Base-by-base conservation (phyloP, 129 eudicot genomes). In the Escallonia rubra region DNA sequence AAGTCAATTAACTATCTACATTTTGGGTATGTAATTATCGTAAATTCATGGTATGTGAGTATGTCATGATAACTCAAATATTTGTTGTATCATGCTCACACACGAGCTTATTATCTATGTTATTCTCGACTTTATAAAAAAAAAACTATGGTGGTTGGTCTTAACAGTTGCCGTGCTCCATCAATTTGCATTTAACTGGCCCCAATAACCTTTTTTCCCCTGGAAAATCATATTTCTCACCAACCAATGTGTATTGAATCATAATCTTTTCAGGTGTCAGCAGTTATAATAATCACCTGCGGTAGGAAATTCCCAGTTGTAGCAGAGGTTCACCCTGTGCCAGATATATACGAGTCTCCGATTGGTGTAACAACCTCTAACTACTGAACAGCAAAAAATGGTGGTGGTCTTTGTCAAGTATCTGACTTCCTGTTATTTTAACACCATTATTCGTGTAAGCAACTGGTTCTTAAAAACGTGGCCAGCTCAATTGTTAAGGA, bases 301-400 rank as follows among this genome's bases (percentile, higher is more conserved):
- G 1, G 34, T 23, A 23, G 34, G 34, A 23, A 23, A 23, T 23
- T 23, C 34, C 34, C 8, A 11, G 40, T 47, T 40, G 68, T 6
- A 16, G 13, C 43, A 54, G 47, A 63, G 47, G 15, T 66, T 59
- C 72, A 76, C 65, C 66, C 58, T 51, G 63, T 76, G 81, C 85
- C 83, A 73, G 72, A 70, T 14, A 57, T 59, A 70, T 63, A 51
- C 65, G 11, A 50, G 45, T 45, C 67, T 82, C 70, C 55, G 67
- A 74, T 82, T 82, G 87, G 86, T 88, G 74, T 62, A 88, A 82
- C 85, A 68, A 88, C 91, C 82, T 80, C 75, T 71, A 79, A 82
- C 86, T 70, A 88, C 86, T 77, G 53, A 68, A 44, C 49, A 53
- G 15, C 51, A 64, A 71, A 71, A 60, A 61, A 79, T 73, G 65